Evolutionary conservation across 805 yeast genomes (phyloP).

Genomic region (Torulaspora quercuum): DNA sequence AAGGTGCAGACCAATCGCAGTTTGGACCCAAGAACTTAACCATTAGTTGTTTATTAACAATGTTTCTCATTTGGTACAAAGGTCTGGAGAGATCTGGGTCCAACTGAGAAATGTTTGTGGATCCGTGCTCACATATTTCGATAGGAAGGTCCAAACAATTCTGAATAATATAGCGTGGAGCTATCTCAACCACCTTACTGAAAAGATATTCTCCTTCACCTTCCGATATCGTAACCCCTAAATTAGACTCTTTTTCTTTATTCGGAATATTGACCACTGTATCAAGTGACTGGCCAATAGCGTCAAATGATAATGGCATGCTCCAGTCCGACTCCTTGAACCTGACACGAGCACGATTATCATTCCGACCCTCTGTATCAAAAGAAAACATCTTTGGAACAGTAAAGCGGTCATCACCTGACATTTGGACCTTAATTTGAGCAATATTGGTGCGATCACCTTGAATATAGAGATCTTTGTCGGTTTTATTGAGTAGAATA

Average conservation of each 20-base stretch:
- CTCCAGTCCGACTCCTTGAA: conserved; percentile 73
- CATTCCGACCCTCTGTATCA: conserved; percentile 52
- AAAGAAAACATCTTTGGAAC: conserved; percentile 85
- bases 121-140: conserved; percentile 64
- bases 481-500: conserved; percentile 76
- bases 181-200: conserved; percentile 70
- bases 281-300: conserved; percentile 78
- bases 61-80: conserved; percentile 54
- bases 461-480: conserved; percentile 54
- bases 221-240: conserved; percentile 73
- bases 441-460: conserved; percentile 55
- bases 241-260: conserved; percentile 57
- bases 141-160: conserved; percentile 58
- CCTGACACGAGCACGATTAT: conserved; percentile 61
- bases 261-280: conserved; percentile 47
- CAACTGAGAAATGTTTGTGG: conserved; percentile 48
- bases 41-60: conserved; percentile 55
- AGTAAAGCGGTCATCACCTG: conserved; percentile 35
- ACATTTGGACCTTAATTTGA: conserved; percentile 40
- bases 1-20: conserved; percentile 83
- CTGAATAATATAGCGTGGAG: conserved; percentile 77
- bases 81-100: conserved; percentile 51
- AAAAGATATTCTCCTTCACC: conserved; percentile 81
- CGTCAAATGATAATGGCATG: conserved; percentile 75
- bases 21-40: conserved; percentile 55